Base-by-base conservation (phyloP, 768 basidiomycete species). In the Amyloporia xantha region DNA sequence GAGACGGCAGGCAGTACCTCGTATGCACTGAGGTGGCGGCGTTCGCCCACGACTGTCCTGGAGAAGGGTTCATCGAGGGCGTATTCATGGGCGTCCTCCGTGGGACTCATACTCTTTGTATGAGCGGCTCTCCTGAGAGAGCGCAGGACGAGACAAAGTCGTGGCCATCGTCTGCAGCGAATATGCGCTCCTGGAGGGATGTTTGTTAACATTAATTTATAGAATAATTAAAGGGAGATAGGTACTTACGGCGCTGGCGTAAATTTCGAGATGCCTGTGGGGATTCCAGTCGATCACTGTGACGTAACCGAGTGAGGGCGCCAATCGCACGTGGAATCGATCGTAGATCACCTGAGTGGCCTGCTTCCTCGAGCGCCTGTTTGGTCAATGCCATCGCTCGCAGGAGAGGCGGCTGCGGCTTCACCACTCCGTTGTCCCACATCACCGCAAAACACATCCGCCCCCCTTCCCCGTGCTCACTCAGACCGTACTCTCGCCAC, bases 241-340 rank as follows among this genome's bases (percentile, higher is more conserved):
- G 20, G 49, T 11, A 58, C 57, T 27, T 23, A 63, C 62, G 33
- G 50, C 56, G 38, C 50, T 61, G 3, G 66, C 54, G 46, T 61
- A 61, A 3, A 86, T 69, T 51, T 77, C 74, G 5, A 54, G 49
- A 57, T 84, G 79, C 21, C 79, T 71, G 37, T 73, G 62, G 0
- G 79, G 78, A 33, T 71, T 66, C 86, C 86, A 91, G 47, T 86
- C 78, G 46, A 90, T 72, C 19, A 89, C 88, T 86, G 46, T 37
- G 10, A 10, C n/a, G 27, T 21, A 39, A 41, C 24, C 30, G 44
- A 15, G 30, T 7, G 30, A 33, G 15, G 15, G 49, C 27, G 9
- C 13, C 13, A 20, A 23, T 10, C 42, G 4, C 5, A 11, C 1
- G 26, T 5, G 2, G 5, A 12, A 41, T 25, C 43, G 19, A 7